A percentile compares a stretch with the other conserved stretches of the same genome.
phyloP scores from a whole-genome alignment of 495 filamentous ascomycete genomes.

The Lindgomyces ingoldianus region DNA sequence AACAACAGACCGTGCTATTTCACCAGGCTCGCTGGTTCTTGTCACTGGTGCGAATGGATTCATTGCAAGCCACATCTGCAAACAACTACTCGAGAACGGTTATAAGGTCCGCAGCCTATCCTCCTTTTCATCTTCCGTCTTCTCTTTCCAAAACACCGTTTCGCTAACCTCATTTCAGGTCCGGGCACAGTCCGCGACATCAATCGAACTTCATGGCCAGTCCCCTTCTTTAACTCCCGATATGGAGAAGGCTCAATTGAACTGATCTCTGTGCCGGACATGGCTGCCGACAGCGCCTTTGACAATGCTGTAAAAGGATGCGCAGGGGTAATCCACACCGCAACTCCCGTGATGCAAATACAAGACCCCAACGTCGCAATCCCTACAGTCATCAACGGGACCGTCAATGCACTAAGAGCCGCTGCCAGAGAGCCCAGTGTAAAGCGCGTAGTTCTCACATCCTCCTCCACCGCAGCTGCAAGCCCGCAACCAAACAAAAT shows the following conservation, averaged over 20 bases:
- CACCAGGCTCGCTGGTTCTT: conserved; percentile 23
- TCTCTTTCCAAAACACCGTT: too few species aligned
- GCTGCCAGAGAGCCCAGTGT: conserved; percentile 8
- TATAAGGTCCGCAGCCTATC: not conserved
- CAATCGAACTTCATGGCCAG: conserved; percentile 28
- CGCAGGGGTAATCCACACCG: conserved; percentile 13
- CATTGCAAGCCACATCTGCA: conserved; percentile 42
- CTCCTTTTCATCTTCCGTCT: not conserved
- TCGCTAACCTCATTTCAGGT: conserved; percentile 21
- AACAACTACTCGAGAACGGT: conserved; percentile 41
- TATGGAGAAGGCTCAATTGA: conserved; percentile 4
- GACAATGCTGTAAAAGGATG: conserved; percentile 19
- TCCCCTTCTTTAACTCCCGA: conserved; percentile 8
- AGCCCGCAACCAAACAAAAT: conserved; percentile 15
- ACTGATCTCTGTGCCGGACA: conserved; percentile 10
- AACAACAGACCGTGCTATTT: too few species aligned
- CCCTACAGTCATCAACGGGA: conserved; percentile 5
- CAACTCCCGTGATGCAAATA: not conserved
- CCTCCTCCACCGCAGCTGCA: conserved; percentile 19
- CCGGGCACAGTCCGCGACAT: conserved; percentile 29
- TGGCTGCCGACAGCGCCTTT: conserved; percentile 10
- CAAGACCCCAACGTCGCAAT: conserved; percentile 20
- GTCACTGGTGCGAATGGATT: conserved; percentile 46
- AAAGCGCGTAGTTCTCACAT: conserved; percentile 25
- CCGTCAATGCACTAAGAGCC: conserved; percentile 15